Evolutionary conservation across 169 alveolate genomes (phyloP), one percentile per base, ranked within the genome.

Genomic region (Miamiensis avidus): DNA sequence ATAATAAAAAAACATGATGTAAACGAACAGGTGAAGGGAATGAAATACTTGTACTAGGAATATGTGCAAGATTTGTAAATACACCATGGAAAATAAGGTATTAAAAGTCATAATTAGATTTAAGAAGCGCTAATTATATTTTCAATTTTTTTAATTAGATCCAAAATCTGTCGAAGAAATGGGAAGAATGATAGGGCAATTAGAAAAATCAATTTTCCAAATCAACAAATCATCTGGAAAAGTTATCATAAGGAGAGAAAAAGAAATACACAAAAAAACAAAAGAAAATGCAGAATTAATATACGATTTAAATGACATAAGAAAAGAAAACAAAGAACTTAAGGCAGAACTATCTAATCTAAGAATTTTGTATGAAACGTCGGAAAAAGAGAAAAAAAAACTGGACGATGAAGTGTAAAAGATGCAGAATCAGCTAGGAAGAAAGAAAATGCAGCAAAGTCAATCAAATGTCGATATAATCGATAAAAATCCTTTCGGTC

Each of bases 121-220:
- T 49, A 49, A 49, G 20, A 11, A 11, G 20, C 4, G 69, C 69
- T 49, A 11, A 49, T 49, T 11, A 11, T 11, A 11, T 11, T 49
- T 49, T 29, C 29, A 49, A 29, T 28, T 49, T 1, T 29, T 33
- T 0, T 49, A 34, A 16, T 34, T 30, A 34, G 96, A 94, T 82
- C 95, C 95, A 11, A 93, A 92, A 34, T 89, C 93, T 26, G 65
- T 94, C 0, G 95, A 94, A 76, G 96, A 94, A 85, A 89, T 94
- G 85, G 91, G 89, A 87, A 89, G 94, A 76, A 90, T 91, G 79
- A 82, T 94, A 0, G 78, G 93, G 34, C 90, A 91, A 75, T 88
- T 95, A 92, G 94, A 91, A 74, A 89, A 93, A 74, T 85, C 94
- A 1, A 91, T 94, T 11, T 87, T 91, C 0, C 74, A 86, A 29